A percentile compares a stretch with the other conserved stretches of the same genome.
Conservation (phyloP, 192 early-diverging fungal species). For the Coemansia erecta region DNA sequence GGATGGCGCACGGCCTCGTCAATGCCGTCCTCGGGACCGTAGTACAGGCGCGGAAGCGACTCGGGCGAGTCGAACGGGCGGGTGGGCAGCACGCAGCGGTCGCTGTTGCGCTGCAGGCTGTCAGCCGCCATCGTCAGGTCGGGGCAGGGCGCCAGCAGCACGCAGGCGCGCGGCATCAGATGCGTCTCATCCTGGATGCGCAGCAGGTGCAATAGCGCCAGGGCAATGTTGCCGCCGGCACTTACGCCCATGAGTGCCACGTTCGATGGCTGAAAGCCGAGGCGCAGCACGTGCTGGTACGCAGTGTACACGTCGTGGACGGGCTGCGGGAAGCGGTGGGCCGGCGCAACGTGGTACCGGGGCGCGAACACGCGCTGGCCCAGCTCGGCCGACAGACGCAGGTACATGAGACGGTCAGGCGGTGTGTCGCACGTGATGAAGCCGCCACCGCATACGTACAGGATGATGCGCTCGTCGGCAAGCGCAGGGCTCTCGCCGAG, state of each 20-base stretch:
- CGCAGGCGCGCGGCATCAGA: constrained; percentile 1
- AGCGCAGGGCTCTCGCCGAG: neutral
- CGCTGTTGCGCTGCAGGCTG: constrained; percentile 26
- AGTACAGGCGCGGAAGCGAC: constrained; percentile 24
- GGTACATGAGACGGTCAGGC: constrained; percentile 8
- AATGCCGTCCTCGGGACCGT: constrained; percentile 6
- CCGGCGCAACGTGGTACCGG: constrained; percentile 18
- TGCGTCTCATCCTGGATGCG: neutral
- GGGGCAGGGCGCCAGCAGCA: constrained; percentile 13
- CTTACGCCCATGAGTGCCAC: constrained; percentile 17
- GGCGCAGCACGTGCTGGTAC: constrained; percentile 4
- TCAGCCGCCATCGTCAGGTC: constrained; percentile 18
- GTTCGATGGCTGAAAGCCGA: constrained; percentile 15
- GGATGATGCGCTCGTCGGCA: constrained; percentile 13
- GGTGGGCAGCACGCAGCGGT: constrained; percentile 10
- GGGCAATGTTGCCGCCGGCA: constrained; percentile 25
- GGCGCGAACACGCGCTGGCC: constrained; percentile 29
- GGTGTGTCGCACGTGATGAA: constrained; percentile 19
- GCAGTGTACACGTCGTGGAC: constrained; percentile 34
- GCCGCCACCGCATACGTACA: constrained; percentile 23
- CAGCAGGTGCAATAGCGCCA: constrained; percentile 16
- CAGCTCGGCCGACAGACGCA: constrained; percentile 19
- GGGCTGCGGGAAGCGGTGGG: constrained; percentile 17
- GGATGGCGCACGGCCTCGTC: constrained; percentile 12
- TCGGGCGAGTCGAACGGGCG: neutral